Conservation (phyloP, 2,329 filamentous ascomycete genomes). For the Phialocephala subalpina region DNA sequence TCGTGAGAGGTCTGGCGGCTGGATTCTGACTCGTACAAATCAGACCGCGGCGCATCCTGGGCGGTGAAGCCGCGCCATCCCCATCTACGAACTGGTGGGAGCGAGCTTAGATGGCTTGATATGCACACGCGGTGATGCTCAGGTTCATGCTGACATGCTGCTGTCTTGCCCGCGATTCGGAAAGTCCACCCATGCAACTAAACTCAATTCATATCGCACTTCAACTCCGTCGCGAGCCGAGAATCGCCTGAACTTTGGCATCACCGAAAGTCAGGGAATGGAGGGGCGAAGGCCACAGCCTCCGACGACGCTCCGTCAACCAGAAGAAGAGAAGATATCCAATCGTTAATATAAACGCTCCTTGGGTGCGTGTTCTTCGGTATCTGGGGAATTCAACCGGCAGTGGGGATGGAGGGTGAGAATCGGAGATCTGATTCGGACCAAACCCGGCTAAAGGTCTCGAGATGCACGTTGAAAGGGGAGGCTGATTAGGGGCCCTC, state of each 20-base stretch:
- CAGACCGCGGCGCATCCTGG: constrained; percentile 9
- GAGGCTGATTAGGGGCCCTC: constrained; percentile 9
- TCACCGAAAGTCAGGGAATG: neutral
- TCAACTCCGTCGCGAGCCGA: constrained; percentile 4
- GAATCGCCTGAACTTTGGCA: constrained; percentile 8
- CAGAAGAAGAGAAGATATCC: constrained; percentile 9
- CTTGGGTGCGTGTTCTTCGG: constrained; percentile 11
- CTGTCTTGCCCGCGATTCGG: constrained; percentile 16
- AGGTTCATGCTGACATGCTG: neutral
- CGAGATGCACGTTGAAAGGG: constrained; percentile 2
- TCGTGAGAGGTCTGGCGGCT: neutral
- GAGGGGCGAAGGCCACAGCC: neutral
- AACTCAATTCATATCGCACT: constrained; percentile 25
- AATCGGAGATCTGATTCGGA: neutral
- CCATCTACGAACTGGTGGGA: neutral
- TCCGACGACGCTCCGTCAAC: constrained; percentile 16
- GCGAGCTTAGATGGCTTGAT: neutral
- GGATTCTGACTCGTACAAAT: constrained; percentile 9
- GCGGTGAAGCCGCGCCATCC: constrained; percentile 8
- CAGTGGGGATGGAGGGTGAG: constrained; percentile 11
- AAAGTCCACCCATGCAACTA: constrained; percentile 18
- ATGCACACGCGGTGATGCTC: neutral
- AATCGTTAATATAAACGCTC: constrained; percentile 14
- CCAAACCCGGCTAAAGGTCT: constrained; percentile 12
- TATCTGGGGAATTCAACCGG: constrained; percentile 19